These are phyloP conservation scores for Eucalyptus paniculata DNA, from an alignment of 345 rosid genomes.

Conservation along the genomic window DNA sequence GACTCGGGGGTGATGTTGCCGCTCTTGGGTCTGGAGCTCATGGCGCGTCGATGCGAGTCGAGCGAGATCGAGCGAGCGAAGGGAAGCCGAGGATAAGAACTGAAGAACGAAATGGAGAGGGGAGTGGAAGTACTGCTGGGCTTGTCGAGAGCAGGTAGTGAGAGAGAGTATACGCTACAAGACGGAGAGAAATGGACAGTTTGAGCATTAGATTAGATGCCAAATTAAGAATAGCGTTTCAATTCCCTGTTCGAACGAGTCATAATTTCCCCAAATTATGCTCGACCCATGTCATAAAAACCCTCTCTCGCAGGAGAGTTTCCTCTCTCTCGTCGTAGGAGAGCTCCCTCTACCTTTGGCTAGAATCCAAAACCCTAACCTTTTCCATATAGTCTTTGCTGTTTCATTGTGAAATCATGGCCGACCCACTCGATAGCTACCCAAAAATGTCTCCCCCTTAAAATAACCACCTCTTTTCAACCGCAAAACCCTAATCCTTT, in stretches of 20 bases:
- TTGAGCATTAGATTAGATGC: neutral
- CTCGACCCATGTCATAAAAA: no score
- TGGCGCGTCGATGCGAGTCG: neutral
- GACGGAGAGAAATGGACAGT: neutral
- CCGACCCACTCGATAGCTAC: no score
- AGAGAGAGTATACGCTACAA: neutral
- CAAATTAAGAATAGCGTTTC: neutral
- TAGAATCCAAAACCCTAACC: no score
- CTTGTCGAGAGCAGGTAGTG: neutral
- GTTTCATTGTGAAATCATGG: no score
- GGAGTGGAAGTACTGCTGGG: neutral
- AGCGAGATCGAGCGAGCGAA: neutral
- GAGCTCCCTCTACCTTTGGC: no score
- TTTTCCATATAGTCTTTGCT: no score
- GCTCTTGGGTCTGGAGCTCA: conserved; percentile 9
- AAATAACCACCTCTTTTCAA: no score
- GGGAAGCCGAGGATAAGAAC: neutral
- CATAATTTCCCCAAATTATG: neutral
- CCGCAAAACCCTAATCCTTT: no score
- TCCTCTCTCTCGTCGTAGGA: no score
- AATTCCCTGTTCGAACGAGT: neutral
- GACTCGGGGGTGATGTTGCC: neutral
- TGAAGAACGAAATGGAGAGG: neutral
- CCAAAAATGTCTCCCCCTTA: no score
- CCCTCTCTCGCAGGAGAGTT: no score